Percentiles rank a stretch among this genome's conserved stretches.
Conservation (phyloP, 176 grass and related monocot species). For the Tillandsia leiboldiana region DNA sequence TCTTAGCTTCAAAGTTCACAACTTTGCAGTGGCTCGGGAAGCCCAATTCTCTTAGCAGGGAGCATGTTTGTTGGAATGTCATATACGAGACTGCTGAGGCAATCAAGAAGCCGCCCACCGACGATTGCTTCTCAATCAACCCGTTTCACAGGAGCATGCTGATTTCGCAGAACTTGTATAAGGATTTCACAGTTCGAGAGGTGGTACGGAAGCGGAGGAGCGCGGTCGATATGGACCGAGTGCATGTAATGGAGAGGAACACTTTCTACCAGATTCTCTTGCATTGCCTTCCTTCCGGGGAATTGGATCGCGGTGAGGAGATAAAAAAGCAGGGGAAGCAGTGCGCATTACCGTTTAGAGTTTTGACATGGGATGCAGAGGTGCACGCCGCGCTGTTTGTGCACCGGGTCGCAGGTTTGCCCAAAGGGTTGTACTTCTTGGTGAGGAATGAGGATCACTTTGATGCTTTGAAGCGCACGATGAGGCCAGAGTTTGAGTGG, state of each 20-base stretch:
- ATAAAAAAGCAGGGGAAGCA: constrained; percentile 39
- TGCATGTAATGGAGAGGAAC: constrained; percentile 50
- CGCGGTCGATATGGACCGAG: constrained; percentile 70
- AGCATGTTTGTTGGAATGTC: constrained; percentile 87
- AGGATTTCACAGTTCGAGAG: constrained; percentile 46
- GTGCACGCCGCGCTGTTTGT: constrained; percentile 77
- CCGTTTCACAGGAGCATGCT: constrained; percentile 34
- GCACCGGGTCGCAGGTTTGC: constrained; percentile 50
- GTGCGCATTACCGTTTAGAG: constrained; percentile 52
- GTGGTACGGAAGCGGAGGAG: constrained; percentile 51
- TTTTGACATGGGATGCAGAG: constrained; percentile 76
- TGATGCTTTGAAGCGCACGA: constrained; percentile 37
- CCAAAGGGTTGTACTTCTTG: constrained; percentile 72
- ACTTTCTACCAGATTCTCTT: constrained; percentile 81
- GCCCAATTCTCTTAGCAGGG: constrained; percentile 59
- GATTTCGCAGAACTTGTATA: constrained; percentile 41
- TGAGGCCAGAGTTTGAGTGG: constrained; percentile 78
- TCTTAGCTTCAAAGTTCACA: constrained; percentile 22
- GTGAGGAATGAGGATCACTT: constrained; percentile 83
- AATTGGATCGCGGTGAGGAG: constrained; percentile 12
- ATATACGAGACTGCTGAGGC: constrained; percentile 65
- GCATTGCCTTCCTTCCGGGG: constrained; percentile 72
- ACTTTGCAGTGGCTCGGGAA: constrained; percentile 45
- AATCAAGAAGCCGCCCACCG: constrained; percentile 45
- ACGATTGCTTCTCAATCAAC: constrained; percentile 30